A percentile compares a stretch with the other conserved stretches of the same genome.
These are phyloP conservation scores for Candida railenensis DNA, from an alignment of 805 yeast species.

Conservation along the genomic window DNA sequence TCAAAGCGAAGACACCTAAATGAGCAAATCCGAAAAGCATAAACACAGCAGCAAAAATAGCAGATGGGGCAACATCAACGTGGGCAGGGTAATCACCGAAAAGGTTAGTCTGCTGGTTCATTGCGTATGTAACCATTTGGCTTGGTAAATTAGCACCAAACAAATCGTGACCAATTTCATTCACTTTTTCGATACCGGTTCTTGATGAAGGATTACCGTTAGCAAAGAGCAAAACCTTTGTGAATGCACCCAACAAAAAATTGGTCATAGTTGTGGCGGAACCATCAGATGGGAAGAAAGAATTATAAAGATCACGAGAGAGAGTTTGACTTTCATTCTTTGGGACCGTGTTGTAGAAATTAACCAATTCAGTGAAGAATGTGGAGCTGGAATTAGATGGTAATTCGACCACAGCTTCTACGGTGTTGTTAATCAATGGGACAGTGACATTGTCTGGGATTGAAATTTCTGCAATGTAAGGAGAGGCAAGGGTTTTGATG, in stretches of 20 bases:
- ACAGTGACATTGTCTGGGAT: neutral
- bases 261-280: neutral
- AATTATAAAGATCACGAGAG: neutral
- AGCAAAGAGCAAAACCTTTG: neutral
- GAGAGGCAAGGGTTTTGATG: neutral
- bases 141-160: neutral
- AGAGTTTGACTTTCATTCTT: neutral
- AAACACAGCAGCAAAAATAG: constrained; percentile 15
- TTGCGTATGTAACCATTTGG: constrained; percentile 11
- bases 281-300: neutral
- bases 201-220: constrained; percentile 30
- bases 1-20: constrained; percentile 14
- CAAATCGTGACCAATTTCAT: constrained; percentile 16
- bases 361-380: neutral
- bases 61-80: constrained; percentile 16
- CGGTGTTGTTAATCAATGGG: neutral
- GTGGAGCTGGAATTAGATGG: neutral
- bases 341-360: neutral
- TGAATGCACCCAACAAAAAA: neutral
- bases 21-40: constrained; percentile 15
- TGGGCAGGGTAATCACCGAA: constrained; percentile 19
- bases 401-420: neutral
- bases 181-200: constrained; percentile 26
- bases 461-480: neutral
- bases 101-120: constrained; percentile 15